A percentile compares a stretch with the other conserved stretches of the same genome.
These are phyloP conservation scores for Fusarium compactum DNA, from an alignment of 2,329 filamentous ascomycete genomes.

Conservation along the genomic window DNA sequence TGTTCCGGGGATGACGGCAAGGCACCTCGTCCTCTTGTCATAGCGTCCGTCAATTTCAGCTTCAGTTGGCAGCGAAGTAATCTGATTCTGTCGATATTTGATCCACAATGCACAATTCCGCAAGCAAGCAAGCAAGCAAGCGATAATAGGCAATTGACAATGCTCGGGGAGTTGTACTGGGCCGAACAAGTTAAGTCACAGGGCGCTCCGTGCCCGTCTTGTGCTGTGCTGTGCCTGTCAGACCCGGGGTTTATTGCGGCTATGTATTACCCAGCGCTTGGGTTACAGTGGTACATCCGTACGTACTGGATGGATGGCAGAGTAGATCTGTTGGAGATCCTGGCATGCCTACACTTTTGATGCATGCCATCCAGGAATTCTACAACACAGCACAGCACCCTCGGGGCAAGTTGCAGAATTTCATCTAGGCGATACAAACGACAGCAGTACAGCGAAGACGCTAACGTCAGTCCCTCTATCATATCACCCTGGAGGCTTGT, in stretches of 20 bases:
- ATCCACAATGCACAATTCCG: background rate
- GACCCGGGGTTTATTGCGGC: slow-evolving; percentile 5
- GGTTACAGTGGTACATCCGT: background rate
- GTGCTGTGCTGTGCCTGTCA: slow-evolving; percentile 17
- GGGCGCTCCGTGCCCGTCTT: slow-evolving; percentile 3
- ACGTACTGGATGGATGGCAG: slow-evolving; percentile 1
- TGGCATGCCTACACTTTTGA: slow-evolving; percentile 37
- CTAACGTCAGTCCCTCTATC: background rate
- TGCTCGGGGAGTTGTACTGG: background rate
- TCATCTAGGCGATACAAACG: slow-evolving; percentile 10
- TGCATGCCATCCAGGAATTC: slow-evolving; percentile 43
- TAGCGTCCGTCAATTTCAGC: slow-evolving; percentile 36
- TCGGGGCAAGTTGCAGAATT: slow-evolving; percentile 22
- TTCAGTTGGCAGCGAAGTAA: slow-evolving; percentile 8
- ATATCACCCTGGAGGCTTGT: slow-evolving; percentile 2
- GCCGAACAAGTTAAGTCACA: slow-evolving; percentile 7
- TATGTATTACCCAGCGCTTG: slow-evolving; percentile 27
- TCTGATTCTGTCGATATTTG: slow-evolving; percentile 8
- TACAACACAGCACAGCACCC: slow-evolving; percentile 12
- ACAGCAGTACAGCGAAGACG: slow-evolving; percentile 1
- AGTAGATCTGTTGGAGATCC: slow-evolving; percentile 46
- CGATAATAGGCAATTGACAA: background rate
- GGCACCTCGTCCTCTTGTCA: slow-evolving; percentile 14
- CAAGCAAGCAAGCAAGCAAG: slow-evolving; percentile 2
- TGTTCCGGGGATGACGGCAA: slow-evolving; percentile 26